Conservation (phyloP, 2,329 filamentous ascomycete species). For the Purpureocillium lavendulum region DNA sequence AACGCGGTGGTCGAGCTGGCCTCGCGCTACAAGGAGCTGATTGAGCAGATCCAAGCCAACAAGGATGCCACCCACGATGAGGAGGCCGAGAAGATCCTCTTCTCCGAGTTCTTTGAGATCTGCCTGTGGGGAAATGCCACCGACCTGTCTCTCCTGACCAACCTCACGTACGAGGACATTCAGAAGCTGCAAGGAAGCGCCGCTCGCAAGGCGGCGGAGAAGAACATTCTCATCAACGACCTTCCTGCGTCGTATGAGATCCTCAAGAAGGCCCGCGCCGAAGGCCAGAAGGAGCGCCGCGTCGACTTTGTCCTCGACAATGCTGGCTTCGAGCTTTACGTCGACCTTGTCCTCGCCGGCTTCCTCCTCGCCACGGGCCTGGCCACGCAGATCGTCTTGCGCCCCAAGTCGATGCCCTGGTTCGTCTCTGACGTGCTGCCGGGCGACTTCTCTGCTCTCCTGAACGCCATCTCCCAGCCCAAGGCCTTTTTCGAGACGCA, state of each 20-base stretch:
- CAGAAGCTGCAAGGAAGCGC: constrained; percentile 89
- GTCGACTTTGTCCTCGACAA: constrained; percentile 97
- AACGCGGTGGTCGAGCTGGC: constrained; percentile 79
- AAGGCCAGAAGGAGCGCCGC: constrained; percentile 58
- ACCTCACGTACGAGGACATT: constrained; percentile 88
- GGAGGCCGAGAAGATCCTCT: constrained; percentile 68
- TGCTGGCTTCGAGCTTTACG: constrained; percentile 93
- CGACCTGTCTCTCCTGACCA: constrained; percentile 83
- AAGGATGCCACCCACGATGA: constrained; percentile 47
- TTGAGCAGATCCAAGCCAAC: constrained; percentile 52
- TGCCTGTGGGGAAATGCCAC: constrained; percentile 97
- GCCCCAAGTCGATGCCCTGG: constrained; percentile 95
- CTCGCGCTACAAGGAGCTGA: constrained; percentile 66
- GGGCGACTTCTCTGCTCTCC: constrained; percentile 72
- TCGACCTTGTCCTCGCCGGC: constrained; percentile 85
- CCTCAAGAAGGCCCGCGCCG: constrained; percentile 55
- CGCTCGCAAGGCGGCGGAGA: constrained; percentile 76
- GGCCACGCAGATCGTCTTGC: constrained; percentile 78
- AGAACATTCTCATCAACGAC: constrained; percentile 89
- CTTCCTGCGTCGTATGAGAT: constrained; percentile 62
- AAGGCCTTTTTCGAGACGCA: constrained; percentile 70
- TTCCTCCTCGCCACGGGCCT: constrained; percentile 80
- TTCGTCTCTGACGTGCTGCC: constrained; percentile 95
- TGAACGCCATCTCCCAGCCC: constrained; percentile 71
- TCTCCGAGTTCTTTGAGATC: constrained; percentile 90